These are phyloP conservation scores for Phytophthora parvispora DNA, from an alignment of 352 stramenopile genomes.

Conservation along the genomic window DNA sequence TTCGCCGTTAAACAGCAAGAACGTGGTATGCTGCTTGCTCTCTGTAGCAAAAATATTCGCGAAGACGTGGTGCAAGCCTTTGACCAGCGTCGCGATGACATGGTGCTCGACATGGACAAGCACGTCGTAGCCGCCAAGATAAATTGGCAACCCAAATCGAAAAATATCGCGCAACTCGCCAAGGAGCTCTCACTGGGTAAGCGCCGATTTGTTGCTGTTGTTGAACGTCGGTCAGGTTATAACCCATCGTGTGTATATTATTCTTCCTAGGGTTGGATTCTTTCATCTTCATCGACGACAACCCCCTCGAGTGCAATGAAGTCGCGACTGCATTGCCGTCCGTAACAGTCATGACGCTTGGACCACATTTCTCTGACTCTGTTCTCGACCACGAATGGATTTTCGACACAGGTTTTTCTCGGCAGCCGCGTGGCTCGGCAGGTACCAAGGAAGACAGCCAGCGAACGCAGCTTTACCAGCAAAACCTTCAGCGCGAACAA, in stretches of 20 bases:
- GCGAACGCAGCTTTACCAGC: conserved; percentile 69
- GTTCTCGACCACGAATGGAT: conserved; percentile 64
- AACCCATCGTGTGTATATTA: background rate
- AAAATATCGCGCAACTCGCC: conserved; percentile 64
- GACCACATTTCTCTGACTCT: conserved; percentile 35
- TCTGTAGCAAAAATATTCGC: conserved; percentile 80
- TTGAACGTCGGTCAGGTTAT: background rate
- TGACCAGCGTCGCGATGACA: conserved; percentile 42
- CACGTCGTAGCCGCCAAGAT: conserved; percentile 60
- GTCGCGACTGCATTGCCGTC: conserved; percentile 54
- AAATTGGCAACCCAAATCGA: conserved; percentile 73
- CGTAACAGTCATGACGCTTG: conserved; percentile 62
- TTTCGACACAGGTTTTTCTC: conserved; percentile 44
- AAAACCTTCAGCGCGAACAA: conserved; percentile 54
- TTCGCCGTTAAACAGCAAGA: conserved; percentile 63
- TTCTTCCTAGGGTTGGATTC: conserved; percentile 54
- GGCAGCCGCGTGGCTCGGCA: background rate
- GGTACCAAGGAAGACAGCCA: conserved; percentile 55
- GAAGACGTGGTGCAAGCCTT: conserved; percentile 69
- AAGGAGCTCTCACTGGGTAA: conserved; percentile 62
- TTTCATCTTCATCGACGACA: conserved; percentile 84
- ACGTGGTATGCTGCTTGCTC: conserved; percentile 59
- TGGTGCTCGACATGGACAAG: conserved; percentile 62
- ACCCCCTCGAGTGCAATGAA: conserved; percentile 75
- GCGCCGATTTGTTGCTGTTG: background rate